Base-by-base conservation (phyloP, 83 land plant species). In the Isoetes engelmannii region DNA sequence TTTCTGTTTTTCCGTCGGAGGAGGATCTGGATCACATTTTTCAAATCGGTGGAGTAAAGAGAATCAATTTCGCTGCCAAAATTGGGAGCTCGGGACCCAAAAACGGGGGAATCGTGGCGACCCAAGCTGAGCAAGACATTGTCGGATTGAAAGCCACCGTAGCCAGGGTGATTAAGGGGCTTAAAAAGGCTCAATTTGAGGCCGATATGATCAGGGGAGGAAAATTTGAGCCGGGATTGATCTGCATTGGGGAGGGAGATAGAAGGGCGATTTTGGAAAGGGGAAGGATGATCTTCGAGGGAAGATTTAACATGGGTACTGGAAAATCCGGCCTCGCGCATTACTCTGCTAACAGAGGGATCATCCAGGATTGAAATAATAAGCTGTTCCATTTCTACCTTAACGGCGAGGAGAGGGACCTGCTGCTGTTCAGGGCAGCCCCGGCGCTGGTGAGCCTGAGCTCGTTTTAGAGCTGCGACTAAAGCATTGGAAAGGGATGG, bases 381-480 rank as follows among this genome's bases (percentile, higher is more conserved):
- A 37, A 92, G 86, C 80, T 92, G 97, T 67, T 82, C 86, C 7
- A 89, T 81, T 79, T 92, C 97, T 6, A 92, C 94, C 70, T 84
- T 84, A 4, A 92, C 91, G 4, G 94, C 93, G n/a, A 92, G 68
- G 3, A 89, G 70, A 9, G 97, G 97, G 74, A 84, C 87, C 80
- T 89, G 95, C 37, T 28, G 37, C 75, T 86, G 89, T 78, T 92
- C 97, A 0, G 94, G 89, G 74, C 88, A 89, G 6, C 94, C 97
- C 6, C 94, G 73, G 4, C 97, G 79, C 81, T 89, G 94, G 70
- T 89, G 90, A 6, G 97, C 97, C 69, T 92, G 97, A 4, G 97
- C 97, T 9, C 97, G 82, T 80, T 92, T 92, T 12, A 92, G 85
- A 0, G 97, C 97, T 13, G 97, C 97, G 80, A 92, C 82, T 5